Evolutionary conservation across 495 filamentous ascomycete species (phyloP).

Genomic region (Aspergillus bridgeri): DNA sequence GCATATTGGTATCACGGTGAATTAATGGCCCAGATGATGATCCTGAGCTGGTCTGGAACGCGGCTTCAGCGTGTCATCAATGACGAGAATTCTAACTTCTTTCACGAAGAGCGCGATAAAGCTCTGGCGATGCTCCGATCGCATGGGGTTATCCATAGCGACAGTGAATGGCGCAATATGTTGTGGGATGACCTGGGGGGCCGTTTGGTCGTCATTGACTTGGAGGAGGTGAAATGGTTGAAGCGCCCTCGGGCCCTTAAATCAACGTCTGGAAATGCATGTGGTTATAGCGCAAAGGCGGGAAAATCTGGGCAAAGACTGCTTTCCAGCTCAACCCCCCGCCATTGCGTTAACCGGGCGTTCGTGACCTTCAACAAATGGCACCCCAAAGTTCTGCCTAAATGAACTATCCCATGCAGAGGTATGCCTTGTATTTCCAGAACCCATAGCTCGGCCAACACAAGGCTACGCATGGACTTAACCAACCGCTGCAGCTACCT

Average conservation of each 20-base stretch:
- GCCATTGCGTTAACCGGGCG: no score
- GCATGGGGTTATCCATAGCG: constrained; percentile 16
- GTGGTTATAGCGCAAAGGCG: background rate
- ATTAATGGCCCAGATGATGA: constrained; percentile 25
- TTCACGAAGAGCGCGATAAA: constrained; percentile 19
- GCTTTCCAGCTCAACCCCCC: background rate
- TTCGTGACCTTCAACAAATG: no score
- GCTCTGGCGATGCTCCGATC: constrained; percentile 13
- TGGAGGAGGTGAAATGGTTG: constrained; percentile 22
- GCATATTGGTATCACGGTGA: constrained; percentile 27
- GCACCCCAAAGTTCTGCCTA: no score
- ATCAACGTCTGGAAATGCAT: background rate
- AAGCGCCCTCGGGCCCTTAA: constrained; percentile 12
- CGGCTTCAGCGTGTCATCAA: constrained; percentile 24
- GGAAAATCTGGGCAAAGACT: background rate
- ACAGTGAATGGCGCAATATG: constrained; percentile 25
- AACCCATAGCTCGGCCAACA: no score
- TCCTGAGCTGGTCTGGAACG: constrained; percentile 24
- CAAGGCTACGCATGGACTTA: no score
- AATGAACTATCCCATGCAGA: no score
- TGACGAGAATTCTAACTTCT: constrained; percentile 18
- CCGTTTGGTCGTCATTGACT: constrained; percentile 21
- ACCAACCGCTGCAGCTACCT: no score
- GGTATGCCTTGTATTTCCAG: no score
- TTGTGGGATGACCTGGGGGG: constrained; percentile 16